These are phyloP conservation scores for Alternaria burnsii DNA, from an alignment of 2,329 filamentous ascomycete genomes.

Conservation along the genomic window DNA sequence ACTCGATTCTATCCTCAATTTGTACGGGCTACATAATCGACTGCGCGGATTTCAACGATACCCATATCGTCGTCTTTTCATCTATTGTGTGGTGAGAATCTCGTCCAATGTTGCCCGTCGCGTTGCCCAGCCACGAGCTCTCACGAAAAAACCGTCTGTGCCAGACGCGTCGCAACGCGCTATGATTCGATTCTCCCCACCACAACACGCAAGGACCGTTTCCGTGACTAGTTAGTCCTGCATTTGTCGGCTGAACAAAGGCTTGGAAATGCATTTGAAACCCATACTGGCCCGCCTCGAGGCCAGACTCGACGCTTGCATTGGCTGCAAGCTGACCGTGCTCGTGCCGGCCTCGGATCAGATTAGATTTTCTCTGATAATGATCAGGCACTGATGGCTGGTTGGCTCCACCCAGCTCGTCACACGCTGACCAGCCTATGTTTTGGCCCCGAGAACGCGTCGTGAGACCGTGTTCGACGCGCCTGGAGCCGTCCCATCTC, in stretches of 20 bases:
- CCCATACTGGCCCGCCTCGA: slow-evolving; percentile 16
- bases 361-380: slow-evolving; percentile 37
- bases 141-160: slow-evolving; percentile 36
- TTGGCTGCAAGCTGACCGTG: slow-evolving; percentile 26
- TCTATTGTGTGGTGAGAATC: slow-evolving; percentile 6
- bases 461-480: slow-evolving; percentile 10
- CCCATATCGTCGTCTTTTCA: slow-evolving; percentile 21
- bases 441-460: slow-evolving; percentile 5
- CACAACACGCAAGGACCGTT: slow-evolving; percentile 40
- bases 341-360: slow-evolving; percentile 31
- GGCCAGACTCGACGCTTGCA: slow-evolving; percentile 19
- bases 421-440: slow-evolving; percentile 3
- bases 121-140: slow-evolving; percentile 39
- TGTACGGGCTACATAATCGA: background rate
- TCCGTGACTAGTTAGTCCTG: slow-evolving; percentile 34
- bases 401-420: slow-evolving; percentile 18
- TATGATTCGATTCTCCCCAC: slow-evolving; percentile 42
- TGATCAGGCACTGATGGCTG: slow-evolving; percentile 16
- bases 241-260: slow-evolving; percentile 39
- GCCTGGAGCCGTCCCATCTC: slow-evolving; percentile 7
- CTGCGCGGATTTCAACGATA: slow-evolving; percentile 21
- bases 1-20: background rate
- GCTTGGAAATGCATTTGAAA: slow-evolving; percentile 41
- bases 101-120: slow-evolving; percentile 18
- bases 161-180: slow-evolving; percentile 45